Conservation (phyloP, 495 filamentous ascomycete species). For the Astrothelium subdiscretum region DNA sequence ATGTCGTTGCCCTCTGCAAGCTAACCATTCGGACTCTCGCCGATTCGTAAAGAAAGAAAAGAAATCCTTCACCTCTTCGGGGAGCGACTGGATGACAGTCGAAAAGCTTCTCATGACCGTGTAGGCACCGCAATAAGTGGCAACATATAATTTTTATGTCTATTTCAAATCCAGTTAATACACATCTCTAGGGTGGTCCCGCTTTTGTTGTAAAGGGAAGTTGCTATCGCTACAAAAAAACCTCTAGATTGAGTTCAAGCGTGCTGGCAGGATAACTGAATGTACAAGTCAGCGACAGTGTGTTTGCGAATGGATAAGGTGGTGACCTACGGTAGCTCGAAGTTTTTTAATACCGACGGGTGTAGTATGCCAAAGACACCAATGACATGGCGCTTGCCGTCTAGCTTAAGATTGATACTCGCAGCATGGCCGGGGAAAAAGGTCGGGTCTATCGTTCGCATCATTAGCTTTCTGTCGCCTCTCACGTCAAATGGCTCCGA, state of each 20-base stretch:
- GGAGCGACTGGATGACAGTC: too few species aligned
- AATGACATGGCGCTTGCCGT: slow-evolving; percentile 57
- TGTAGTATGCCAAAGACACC: slow-evolving; percentile 90
- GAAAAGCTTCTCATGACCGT: too few species aligned
- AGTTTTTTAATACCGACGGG: slow-evolving; percentile 84
- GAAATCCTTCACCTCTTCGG: too few species aligned
- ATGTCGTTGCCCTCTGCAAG: background rate
- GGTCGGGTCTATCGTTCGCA: slow-evolving; percentile 49
- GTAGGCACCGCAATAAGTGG: too few species aligned
- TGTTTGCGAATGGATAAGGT: slow-evolving; percentile 4
- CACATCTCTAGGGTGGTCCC: too few species aligned
- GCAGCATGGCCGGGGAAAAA: slow-evolving; percentile 89
- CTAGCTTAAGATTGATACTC: slow-evolving; percentile 60
- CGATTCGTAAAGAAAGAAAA: too few species aligned
- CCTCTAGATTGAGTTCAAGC: slow-evolving; percentile 90
- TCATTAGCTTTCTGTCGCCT: background rate
- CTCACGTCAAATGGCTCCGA: slow-evolving; percentile 6
- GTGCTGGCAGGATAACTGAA: slow-evolving; percentile 77
- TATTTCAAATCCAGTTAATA: too few species aligned
- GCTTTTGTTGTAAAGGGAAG: too few species aligned
- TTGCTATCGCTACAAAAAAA: slow-evolving; percentile 58
- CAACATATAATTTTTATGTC: too few species aligned
- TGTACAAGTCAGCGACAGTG: background rate
- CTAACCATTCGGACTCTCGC: too few species aligned
- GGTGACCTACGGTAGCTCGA: slow-evolving; percentile 61